Evolutionary conservation across 192 early-diverging fungal genomes (phyloP).

Genomic region (Chytriomyces sp.): DNA sequence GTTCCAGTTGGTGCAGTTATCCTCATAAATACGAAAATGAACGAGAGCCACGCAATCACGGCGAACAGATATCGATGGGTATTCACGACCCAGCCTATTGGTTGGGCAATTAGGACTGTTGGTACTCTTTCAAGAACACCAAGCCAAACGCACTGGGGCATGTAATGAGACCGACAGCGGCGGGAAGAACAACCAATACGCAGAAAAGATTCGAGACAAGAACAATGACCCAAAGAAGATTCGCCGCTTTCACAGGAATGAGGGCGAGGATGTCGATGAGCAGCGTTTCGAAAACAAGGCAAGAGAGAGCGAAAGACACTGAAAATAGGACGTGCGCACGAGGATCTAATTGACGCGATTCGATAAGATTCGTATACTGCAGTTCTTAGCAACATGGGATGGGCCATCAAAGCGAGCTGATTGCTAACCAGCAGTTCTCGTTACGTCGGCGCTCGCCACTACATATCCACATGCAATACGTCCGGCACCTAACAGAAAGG

Average conservation of each 20-base stretch:
- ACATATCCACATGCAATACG: no score
- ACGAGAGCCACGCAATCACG: background rate
- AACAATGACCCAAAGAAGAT: background rate
- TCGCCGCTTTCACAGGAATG: background rate
- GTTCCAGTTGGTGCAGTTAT: background rate
- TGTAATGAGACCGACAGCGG: background rate
- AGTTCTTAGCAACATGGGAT: no score
- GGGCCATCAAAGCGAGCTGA: no score
- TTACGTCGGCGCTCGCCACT: no score
- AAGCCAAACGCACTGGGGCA: background rate
- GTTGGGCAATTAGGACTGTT: background rate
- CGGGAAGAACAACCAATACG: background rate
- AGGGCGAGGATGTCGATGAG: slow-evolving; percentile 3
- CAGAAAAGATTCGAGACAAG: background rate
- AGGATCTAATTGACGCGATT: background rate
- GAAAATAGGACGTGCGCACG: background rate
- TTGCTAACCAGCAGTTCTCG: no score
- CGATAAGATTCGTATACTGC: background rate
- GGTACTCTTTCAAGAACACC: background rate
- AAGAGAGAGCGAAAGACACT: background rate
- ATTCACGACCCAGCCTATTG: background rate
- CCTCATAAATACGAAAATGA: background rate
- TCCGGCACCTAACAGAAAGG: no score
- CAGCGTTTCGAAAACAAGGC: slow-evolving; percentile 29
- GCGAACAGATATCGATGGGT: background rate